These are phyloP conservation scores for Solanum habrochaites DNA, from an alignment of 257 asterid genomes.

Conservation along the genomic window DNA sequence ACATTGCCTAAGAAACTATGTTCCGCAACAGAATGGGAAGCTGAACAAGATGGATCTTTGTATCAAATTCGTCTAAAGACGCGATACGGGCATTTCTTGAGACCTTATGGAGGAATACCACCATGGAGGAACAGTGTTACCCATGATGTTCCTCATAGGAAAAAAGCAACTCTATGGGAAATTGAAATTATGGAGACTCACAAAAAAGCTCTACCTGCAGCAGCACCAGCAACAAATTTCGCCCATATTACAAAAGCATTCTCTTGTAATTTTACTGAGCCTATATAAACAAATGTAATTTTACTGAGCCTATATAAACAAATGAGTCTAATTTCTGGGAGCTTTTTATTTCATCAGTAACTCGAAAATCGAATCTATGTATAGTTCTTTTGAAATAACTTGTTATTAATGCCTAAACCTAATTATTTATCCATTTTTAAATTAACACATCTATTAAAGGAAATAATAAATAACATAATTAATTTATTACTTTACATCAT, in stretches of 20 bases:
- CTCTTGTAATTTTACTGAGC: neutral
- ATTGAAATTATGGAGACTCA: neutral
- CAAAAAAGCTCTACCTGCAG: neutral
- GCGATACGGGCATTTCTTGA: neutral
- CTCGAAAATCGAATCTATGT: neutral
- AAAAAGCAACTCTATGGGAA: neutral
- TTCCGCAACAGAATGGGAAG: slow-evolving; percentile 70
- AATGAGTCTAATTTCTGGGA: neutral
- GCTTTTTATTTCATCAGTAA: neutral
- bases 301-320: neutral
- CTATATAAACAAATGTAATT: neutral
- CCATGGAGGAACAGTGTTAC: neutral
- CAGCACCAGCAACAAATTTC: neutral
- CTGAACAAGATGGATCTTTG: neutral
- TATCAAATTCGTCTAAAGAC: neutral
- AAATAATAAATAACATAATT: too few species aligned
- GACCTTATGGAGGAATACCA: neutral
- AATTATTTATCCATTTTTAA: too few species aligned
- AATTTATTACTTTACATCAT: too few species aligned
- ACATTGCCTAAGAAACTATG: slow-evolving; percentile 40
- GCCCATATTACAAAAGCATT: neutral
- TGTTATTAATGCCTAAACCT: too few species aligned
- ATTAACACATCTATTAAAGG: too few species aligned
- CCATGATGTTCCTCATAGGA: neutral
- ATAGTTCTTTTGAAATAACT: too few species aligned